These are phyloP conservation scores for Termitomyces bulborhizus DNA, from an alignment of 768 basidiomycete genomes.

Conservation along the genomic window DNA sequence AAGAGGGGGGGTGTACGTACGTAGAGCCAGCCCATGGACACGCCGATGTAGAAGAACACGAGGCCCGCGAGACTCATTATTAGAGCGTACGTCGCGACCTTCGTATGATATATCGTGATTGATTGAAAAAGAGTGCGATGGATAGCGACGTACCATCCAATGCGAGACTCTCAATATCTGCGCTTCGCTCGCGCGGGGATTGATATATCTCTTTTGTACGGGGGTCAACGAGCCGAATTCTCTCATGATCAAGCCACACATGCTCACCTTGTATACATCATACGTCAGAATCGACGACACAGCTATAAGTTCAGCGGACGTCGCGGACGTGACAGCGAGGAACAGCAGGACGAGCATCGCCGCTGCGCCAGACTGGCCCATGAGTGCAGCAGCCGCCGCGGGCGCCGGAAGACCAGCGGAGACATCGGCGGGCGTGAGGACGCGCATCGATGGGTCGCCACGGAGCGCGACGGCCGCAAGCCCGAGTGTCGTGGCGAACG, in stretches of 20 bases:
- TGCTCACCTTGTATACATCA: conserved; percentile 69
- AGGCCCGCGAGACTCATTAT: conserved; percentile 79
- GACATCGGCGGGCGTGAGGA: conserved; percentile 54
- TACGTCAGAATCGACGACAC: conserved; percentile 81
- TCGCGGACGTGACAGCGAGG: conserved; percentile 82
- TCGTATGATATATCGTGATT: background rate
- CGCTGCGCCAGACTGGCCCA: conserved; percentile 76
- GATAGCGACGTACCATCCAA: conserved; percentile 39
- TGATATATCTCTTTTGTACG: conserved; percentile 58
- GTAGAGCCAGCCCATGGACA: conserved; percentile 93
- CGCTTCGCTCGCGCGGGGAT: conserved; percentile 69
- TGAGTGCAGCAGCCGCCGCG: conserved; percentile 75
- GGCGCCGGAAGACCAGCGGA: conserved; percentile 84
- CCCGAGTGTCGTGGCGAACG: conserved; percentile 83
- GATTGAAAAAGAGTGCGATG: background rate
- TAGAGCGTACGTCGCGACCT: conserved; percentile 67
- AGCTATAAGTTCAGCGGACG: conserved; percentile 88
- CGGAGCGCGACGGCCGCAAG: conserved; percentile 80
- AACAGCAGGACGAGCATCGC: conserved; percentile 79
- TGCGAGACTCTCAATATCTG: conserved; percentile 72
- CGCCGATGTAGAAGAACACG: conserved; percentile 86
- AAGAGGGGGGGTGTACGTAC: conserved; percentile 32
- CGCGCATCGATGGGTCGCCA: conserved; percentile 48
- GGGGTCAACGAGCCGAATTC: too few relatives aligned
- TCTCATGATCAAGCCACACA: background rate